A percentile compares a stretch with the other conserved stretches of the same genome.
phyloP scores from a whole-genome alignment of 345 rosid species.

The Dipteronia sinensis region DNA sequence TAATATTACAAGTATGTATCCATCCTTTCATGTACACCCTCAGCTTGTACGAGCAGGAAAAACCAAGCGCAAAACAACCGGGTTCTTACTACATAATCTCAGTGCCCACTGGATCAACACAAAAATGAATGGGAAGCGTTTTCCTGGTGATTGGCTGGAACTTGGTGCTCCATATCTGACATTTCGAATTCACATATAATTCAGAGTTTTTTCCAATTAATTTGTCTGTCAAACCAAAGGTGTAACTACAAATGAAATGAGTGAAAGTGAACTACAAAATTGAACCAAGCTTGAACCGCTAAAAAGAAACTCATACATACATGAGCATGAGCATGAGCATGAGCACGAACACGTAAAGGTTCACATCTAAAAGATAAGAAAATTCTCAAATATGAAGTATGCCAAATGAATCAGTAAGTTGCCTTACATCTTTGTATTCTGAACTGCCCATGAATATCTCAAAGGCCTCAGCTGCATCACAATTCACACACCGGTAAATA shows the following conservation, averaged over 20 bases:
- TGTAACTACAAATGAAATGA: not conserved
- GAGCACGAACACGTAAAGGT: not conserved
- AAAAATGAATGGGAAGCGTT: constrained; percentile 52
- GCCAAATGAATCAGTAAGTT: constrained; percentile 4
- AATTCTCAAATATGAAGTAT: not conserved
- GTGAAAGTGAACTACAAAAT: not conserved
- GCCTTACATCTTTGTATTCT: constrained; percentile 72
- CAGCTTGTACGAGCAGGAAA: constrained; percentile 17
- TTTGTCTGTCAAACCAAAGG: not conserved
- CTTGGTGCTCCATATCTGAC: constrained; percentile 72
- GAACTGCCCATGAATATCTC: constrained; percentile 62
- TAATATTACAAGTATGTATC: not conserved
- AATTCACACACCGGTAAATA: constrained; percentile 16
- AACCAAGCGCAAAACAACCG: constrained; percentile 4
- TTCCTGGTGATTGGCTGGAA: constrained; percentile 53
- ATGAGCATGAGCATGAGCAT: not conserved
- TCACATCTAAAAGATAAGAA: not conserved
- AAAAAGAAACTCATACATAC: not conserved
- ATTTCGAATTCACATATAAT: constrained; percentile 25
- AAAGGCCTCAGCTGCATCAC: constrained; percentile 71
- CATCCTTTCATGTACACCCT: constrained; percentile 8
- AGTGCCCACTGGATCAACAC: constrained; percentile 81
- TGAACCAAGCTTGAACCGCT: not conserved
- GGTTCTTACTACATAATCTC: constrained; percentile 65
- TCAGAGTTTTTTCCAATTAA: constrained; percentile 1